phyloP scores from a whole-genome alignment of 306 rosid genomes.

The Malus orientalis region DNA sequence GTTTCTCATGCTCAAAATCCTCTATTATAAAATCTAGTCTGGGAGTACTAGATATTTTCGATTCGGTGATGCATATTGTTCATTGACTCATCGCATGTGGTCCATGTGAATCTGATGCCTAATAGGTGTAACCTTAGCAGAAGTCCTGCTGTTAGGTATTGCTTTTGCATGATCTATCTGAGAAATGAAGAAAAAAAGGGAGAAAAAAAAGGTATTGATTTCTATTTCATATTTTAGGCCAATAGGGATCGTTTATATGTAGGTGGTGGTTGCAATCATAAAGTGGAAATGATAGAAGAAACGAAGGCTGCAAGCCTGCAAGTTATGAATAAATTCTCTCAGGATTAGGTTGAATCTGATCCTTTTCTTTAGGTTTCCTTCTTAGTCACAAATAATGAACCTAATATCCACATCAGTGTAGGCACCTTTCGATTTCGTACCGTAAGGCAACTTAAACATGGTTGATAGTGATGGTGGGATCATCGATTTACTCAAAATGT shows the following conservation, averaged over 20 bases:
- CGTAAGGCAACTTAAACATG: background rate
- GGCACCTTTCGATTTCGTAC: background rate
- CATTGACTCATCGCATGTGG: conserved; percentile 7
- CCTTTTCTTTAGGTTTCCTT: background rate
- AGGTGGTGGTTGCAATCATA: background rate
- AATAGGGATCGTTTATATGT: background rate
- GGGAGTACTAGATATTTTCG: background rate
- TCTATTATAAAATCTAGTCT: background rate
- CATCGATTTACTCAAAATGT: background rate
- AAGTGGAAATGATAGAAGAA: background rate
- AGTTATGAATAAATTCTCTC: background rate
- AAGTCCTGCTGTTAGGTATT: background rate
- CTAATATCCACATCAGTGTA: background rate
- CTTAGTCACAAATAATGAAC: background rate
- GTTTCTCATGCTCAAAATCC: background rate
- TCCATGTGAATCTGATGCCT: conserved; percentile 6
- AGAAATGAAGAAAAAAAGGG: background rate
- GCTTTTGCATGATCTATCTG: conserved; percentile 5
- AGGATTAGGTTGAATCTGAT: background rate
- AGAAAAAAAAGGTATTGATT: background rate
- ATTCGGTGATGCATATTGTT: background rate
- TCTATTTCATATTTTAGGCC: background rate
- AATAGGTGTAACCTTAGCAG: background rate
- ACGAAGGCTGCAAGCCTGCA: background rate
- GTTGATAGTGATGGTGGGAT: background rate